These are phyloP conservation scores for Magnolia officinalis DNA, from an alignment of 164 flowering plant species.

Conservation along the genomic window DNA sequence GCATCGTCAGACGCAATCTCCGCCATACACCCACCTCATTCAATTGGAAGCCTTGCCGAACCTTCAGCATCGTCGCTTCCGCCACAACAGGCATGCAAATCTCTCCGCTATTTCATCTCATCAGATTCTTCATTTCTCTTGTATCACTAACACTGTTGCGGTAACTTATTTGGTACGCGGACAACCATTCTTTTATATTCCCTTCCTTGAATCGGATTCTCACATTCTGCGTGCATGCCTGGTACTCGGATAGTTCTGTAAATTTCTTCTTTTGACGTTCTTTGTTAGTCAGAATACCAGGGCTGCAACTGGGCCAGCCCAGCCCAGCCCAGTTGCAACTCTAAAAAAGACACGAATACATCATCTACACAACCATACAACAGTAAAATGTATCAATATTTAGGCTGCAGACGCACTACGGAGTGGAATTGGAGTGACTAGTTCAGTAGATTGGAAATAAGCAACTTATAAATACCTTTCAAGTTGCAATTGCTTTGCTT, in stretches of 20 bases:
- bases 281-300: too few species aligned
- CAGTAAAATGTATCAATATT: too few species aligned
- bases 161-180: not conserved
- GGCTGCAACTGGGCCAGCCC: too few species aligned
- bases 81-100: constrained; percentile 23
- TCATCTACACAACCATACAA: too few species aligned
- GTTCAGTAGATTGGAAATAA: too few species aligned
- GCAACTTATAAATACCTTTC: too few species aligned
- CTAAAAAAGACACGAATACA: too few species aligned
- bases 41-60: constrained; percentile 13
- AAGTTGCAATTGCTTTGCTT: too few species aligned
- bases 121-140: not conserved
- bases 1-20: not conserved
- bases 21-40: not conserved
- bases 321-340: too few species aligned
- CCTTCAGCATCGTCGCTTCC: constrained; percentile 24
- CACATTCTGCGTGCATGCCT: not conserved
- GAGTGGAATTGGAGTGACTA: too few species aligned
- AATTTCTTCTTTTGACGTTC: not conserved
- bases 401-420: too few species aligned
- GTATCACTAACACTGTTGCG: not conserved
- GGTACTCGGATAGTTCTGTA: not conserved
- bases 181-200: not conserved
- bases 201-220: not conserved
- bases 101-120: not conserved